Evolutionary conservation across 768 basidiomycete species (phyloP).

Genomic region (Mycena latifolia): DNA sequence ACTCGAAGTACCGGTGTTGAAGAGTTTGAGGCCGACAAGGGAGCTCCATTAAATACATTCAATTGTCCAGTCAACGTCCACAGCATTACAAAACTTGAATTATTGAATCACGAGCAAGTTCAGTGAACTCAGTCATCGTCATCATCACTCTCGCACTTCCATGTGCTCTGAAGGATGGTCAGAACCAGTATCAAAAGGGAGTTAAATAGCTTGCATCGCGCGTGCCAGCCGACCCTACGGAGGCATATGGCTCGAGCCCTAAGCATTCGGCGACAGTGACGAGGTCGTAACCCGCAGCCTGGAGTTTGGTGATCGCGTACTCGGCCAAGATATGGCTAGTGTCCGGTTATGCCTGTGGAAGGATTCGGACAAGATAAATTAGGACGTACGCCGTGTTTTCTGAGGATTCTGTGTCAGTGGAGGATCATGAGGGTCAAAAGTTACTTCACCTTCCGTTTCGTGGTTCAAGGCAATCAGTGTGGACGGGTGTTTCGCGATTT

Average conservation of each 20-base stretch:
- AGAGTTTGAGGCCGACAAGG: too few relatives aligned
- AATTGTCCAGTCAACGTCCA: not conserved
- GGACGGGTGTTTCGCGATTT: conserved; percentile 45
- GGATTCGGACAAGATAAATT: too few relatives aligned
- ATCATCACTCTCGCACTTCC: not conserved
- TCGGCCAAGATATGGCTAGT: conserved; percentile 52
- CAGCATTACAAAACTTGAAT: not conserved
- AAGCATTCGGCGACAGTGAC: conserved; percentile 42
- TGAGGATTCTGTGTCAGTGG: conserved; percentile 22
- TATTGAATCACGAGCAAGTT: too few relatives aligned
- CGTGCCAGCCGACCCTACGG: not conserved
- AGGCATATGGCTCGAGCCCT: conserved; percentile 22
- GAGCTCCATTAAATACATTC: too few relatives aligned
- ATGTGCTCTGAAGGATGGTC: not conserved
- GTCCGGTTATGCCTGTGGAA: not conserved
- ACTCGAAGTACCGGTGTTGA: too few relatives aligned
- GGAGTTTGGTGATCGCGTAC: conserved; percentile 45
- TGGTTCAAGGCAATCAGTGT: conserved; percentile 58
- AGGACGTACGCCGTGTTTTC: conserved; percentile 52
- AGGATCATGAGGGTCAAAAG: not conserved
- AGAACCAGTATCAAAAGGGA: not conserved
- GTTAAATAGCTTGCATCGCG: conserved; percentile 7
- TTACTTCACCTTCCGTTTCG: conserved; percentile 50
- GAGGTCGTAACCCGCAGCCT: conserved; percentile 37
- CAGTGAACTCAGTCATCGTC: too few relatives aligned